Conservation (phyloP, 2,329 filamentous ascomycete species). For the Beauveria bassiana region DNA sequence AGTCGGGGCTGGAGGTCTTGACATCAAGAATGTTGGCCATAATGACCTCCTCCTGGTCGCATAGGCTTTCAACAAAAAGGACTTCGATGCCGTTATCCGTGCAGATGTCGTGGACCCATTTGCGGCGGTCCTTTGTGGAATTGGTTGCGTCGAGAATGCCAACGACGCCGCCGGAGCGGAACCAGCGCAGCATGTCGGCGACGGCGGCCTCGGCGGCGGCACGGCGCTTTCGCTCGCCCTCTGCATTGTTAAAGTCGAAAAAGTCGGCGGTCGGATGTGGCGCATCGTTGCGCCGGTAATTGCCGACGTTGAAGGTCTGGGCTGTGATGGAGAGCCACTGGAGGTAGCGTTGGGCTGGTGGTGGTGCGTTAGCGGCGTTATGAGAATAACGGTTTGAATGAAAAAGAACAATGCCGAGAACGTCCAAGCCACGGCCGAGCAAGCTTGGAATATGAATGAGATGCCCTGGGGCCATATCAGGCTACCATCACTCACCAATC, state of each 20-base stretch:
- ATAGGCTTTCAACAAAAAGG: conserved; percentile 93
- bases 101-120: conserved; percentile 84
- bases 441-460: too few species aligned
- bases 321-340: conserved; percentile 93
- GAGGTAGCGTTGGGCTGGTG: conserved; percentile 78
- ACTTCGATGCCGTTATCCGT: conserved; percentile 73
- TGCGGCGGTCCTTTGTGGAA: conserved; percentile 79
- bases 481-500: conserved; percentile 59
- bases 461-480: conserved; percentile 2
- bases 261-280: conserved; percentile 90
- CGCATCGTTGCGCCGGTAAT: conserved; percentile 82
- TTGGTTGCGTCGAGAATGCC: conserved; percentile 96
- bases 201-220: conserved; percentile 89
- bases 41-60: conserved; percentile 90
- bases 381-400: background rate
- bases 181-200: conserved; percentile 91
- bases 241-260: conserved; percentile 83
- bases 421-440: too few species aligned
- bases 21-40: conserved; percentile 98
- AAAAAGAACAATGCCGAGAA: background rate
- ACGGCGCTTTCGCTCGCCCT: conserved; percentile 81
- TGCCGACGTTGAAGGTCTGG: conserved; percentile 95
- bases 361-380: conserved; percentile 2
- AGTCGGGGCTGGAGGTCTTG: conserved; percentile 94
- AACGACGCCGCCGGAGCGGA: conserved; percentile 71